These are phyloP conservation scores for Parietichytrium sp. DNA, from an alignment of 108 stramenopile genomes.

Conservation along the genomic window DNA sequence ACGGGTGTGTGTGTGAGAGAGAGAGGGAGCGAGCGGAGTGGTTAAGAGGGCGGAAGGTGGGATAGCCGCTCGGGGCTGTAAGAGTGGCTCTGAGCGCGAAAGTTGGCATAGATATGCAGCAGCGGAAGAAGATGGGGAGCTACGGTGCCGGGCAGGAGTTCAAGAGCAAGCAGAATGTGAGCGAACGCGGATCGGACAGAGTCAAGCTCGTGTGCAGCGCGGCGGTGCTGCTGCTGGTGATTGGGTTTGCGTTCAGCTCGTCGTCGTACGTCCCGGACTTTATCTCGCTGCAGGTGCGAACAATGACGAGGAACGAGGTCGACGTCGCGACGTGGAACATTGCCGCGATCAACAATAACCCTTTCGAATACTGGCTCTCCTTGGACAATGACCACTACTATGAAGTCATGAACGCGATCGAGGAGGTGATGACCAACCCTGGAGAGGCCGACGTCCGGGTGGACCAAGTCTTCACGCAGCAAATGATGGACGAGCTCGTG, in stretches of 20 bases:
- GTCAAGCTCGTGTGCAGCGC: conserved; percentile 31
- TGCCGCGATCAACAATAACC: conserved; percentile 57
- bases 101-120: too few relatives aligned
- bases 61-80: too few relatives aligned
- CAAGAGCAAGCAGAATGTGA: too few relatives aligned
- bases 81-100: too few relatives aligned
- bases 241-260: conserved; percentile 22
- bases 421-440: too few relatives aligned
- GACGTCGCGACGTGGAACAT: conserved; percentile 49
- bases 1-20: too few relatives aligned
- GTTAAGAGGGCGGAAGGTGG: too few relatives aligned
- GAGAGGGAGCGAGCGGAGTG: too few relatives aligned
- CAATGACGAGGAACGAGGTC: conserved; percentile 8
- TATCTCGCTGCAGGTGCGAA: background rate
- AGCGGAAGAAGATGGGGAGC: too few relatives aligned
- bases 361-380: conserved; percentile 52
- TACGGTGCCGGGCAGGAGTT: too few relatives aligned
- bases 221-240: background rate
- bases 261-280: background rate
- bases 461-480: conserved; percentile 19
- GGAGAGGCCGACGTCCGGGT: conserved; percentile 26
- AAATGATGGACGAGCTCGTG: conserved; percentile 29
- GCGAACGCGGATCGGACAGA: too few relatives aligned
- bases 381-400: conserved; percentile 19
- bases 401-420: conserved; percentile 42